Evolutionary conservation across 2,329 filamentous ascomycete genomes (phyloP), one percentile per base, ranked within the genome.

Genomic region (Pestalotiopsis sp.): DNA sequence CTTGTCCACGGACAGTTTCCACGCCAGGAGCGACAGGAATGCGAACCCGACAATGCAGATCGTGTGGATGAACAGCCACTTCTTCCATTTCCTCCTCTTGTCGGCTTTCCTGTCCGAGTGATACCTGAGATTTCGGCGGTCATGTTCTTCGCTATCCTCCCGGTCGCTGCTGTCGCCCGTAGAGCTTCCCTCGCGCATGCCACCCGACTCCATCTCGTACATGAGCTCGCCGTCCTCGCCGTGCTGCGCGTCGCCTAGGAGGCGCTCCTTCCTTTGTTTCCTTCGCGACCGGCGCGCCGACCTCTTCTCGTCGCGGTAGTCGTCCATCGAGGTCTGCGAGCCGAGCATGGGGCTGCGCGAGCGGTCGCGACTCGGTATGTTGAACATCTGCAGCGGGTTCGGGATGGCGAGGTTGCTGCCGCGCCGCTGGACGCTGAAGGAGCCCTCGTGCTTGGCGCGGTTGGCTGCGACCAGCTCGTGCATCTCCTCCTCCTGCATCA

Each of bases 191-290:
- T 91, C 90, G 70, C 86, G 89, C 76, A 92, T 87, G 2, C 86
- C 88, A 1, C 94, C 94, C 77, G 94, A 92, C 80, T 98, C 95
- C 92, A 79, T 79, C 68, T 79, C 76, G 89, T 90, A 95, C 91
- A 97, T 93, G 75, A 97, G 83, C 78, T 91, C 89, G 49, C 91
- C 91, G 72, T 93, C 89, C 76, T 94, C 92, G 67, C 90, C 90
- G 70, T 89, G 79, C 31, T 83, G 83, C 4, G 88, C 88, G 66
- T 87, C 82, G 67, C 84, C 82, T 73, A 85, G 80, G 76, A 87
- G 78, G 72, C 81, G 83, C 71, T 86, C 85, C 81, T 82, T 85
- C 80, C 88, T 89, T 74, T 84, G 82, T 72, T 82, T 81, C 67
- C 88, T 82, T 76, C 87, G 82, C 57, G 83, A 79, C 68, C 85